These are phyloP conservation scores for Sesbania bispinosa DNA, from an alignment of 306 rosid genomes.

Conservation along the genomic window DNA sequence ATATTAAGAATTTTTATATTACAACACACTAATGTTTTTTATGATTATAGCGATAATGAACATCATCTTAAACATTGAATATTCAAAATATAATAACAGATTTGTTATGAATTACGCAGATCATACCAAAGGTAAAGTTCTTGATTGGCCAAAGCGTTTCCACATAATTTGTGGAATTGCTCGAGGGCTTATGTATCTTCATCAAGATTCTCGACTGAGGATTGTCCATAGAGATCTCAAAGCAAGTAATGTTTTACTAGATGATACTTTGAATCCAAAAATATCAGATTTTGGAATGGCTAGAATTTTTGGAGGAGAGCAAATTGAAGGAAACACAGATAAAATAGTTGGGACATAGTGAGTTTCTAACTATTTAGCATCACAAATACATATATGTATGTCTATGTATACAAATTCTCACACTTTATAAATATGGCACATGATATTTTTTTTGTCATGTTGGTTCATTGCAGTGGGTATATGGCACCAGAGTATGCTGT, in stretches of 20 bases:
- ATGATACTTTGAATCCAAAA: slow-evolving; percentile 52
- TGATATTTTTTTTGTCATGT: too few species aligned
- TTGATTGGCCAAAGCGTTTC: slow-evolving; percentile 57
- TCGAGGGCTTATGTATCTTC: slow-evolving; percentile 60
- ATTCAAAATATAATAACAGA: too few species aligned
- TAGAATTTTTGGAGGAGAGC: slow-evolving; percentile 55
- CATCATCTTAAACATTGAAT: too few species aligned
- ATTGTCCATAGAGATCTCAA: slow-evolving; percentile 63
- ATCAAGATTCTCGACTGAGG: slow-evolving; percentile 59
- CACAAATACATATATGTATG: too few species aligned
- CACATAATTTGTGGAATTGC: slow-evolving; percentile 52
- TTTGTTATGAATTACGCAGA: slow-evolving; percentile 23
- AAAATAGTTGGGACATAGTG: slow-evolving; percentile 71
- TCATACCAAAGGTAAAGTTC: slow-evolving; percentile 22
- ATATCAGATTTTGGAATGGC: slow-evolving; percentile 77
- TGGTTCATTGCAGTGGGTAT: slow-evolving; percentile 40
- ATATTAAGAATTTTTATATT: neutral
- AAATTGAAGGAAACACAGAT: slow-evolving; percentile 54
- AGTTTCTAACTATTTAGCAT: slow-evolving; percentile 18
- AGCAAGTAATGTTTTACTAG: slow-evolving; percentile 66
- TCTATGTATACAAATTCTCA: too few species aligned
- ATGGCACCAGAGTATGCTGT: slow-evolving; percentile 74
- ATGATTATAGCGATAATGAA: too few species aligned
- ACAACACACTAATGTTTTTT: too few species aligned
- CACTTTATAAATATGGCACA: too few species aligned